A percentile compares a stretch with the other conserved stretches of the same genome.
These are phyloP conservation scores for Coemansia sp. DNA, from an alignment of 192 early-diverging fungal genomes.

Conservation along the genomic window DNA sequence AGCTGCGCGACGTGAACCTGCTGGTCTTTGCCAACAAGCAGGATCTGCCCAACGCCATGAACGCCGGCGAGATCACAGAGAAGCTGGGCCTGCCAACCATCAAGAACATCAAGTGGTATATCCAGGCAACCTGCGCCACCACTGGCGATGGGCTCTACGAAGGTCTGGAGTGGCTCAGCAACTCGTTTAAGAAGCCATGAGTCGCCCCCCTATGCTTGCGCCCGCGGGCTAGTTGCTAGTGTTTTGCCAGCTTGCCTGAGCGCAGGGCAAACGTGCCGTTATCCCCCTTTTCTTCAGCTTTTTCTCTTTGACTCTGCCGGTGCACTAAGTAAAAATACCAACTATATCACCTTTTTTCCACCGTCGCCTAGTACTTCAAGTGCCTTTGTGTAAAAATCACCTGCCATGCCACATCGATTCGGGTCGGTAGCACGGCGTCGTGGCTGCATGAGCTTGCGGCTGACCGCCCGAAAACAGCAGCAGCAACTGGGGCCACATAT, in stretches of 20 bases:
- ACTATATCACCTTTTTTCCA: neutral
- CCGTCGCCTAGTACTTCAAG: too few relatives aligned
- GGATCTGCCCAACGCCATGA: conserved; percentile 96
- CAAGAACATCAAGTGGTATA: conserved; percentile 85
- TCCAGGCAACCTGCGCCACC: conserved; percentile 91
- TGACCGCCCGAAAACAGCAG: neutral
- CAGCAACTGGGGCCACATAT: neutral
- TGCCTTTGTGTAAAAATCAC: neutral
- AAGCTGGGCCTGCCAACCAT: conserved; percentile 86
- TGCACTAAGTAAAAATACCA: conserved; percentile 5
- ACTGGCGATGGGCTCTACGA: conserved; percentile 96
- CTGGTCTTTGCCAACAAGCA: conserved; percentile 99
- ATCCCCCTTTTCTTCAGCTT: neutral
- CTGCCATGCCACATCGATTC: neutral
- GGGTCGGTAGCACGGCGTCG: neutral
- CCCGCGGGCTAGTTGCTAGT: neutral
- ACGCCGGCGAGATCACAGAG: conserved; percentile 88
- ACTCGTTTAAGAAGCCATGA: conserved; percentile 42
- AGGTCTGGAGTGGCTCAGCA: conserved; percentile 92
- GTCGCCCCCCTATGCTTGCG: neutral
- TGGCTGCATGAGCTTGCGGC: neutral
- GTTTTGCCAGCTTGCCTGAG: neutral
- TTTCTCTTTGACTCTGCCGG: neutral
- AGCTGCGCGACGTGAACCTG: conserved; percentile 86
- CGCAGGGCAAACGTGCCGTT: neutral